Evolutionary conservation across 1,284 basidiomycete species (phyloP), one percentile per base, ranked within the genome.

Genomic region (Somion occarium): DNA sequence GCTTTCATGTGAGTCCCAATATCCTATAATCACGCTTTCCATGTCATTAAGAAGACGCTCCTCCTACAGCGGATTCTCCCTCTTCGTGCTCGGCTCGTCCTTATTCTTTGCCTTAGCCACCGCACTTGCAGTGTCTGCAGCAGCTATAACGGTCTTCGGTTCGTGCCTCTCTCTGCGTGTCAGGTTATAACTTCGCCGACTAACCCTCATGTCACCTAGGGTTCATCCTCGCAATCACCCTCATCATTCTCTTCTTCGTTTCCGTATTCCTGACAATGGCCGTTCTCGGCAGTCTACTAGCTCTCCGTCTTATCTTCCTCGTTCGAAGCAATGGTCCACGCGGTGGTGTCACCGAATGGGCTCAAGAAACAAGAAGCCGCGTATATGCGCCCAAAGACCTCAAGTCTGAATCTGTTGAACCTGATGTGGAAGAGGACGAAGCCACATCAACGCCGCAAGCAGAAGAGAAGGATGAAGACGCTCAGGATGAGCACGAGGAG

Each of bases 1-100:
- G 46, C 50, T 15, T 58, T 58, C 46, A 22, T 51, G 56, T 58
- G 42, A 15, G 56, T 55, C 4, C 26, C 39, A 15, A 41, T 38
- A 34, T 34, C 30, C 30, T 34, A 7, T 15, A 34, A 34, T 49
- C 47, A 11, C 18, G 12, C 13, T 22, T 41, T 7, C 39, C 30
- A 34, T 15, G 39, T 46, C 26, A 25, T 20, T 24, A 24, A 45
- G 26, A 15, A 5, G 43, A 44, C 12, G 12, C 22, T 23, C 25
- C 19, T 19, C 20, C 5, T 34, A 18, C 38, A 58, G 56, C 19
- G 49, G 42, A 2, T 53, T 58, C 47, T 46, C 54, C 23, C 22
- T 58, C 26, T 53, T 53, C 41, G 48, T 44, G 13, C 44, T 50
- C 18, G 52, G 46, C 11, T 38, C 50, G 5, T 50, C 48, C 22